Base-by-base conservation (phyloP, 305 asterid genomes). In the Solanum aculeatissimum region DNA sequence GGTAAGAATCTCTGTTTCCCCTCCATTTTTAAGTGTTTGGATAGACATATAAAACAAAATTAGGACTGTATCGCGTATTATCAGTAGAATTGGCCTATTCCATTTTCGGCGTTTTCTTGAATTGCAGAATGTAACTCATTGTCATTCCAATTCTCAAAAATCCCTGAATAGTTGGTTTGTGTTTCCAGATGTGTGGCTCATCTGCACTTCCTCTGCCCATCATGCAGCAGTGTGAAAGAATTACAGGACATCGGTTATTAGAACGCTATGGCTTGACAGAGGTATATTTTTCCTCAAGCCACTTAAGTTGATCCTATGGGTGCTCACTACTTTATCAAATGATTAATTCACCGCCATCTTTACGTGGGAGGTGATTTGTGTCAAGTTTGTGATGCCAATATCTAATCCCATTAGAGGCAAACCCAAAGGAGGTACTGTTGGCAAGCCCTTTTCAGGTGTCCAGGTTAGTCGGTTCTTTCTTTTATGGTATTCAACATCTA, bases 241-340 rank as follows among this genome's bases (percentile, higher is more conserved):
- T 96, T 89, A 96, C 98, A 0, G 95, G 97, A n/a, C 99, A 94
- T 89, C 88, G 88, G 54, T 93, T 96, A 82, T 89, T 96, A 83
- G 99, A 96, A 91, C 92, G 99, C 77, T 96, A 96, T 55, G 99
- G 99, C 89, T 93, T 96, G 99, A 94, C 99, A 12, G 99, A 96
- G 97, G 98, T 96, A 72, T 25, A 86, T 83, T 16, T 81, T 45
- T 78, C 77, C 18, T 79, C 83, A 70, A 49, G 42, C 19, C 27
- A 66, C 54, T 43, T 29, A 29, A 4, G 10, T 68, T 55, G 40
- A 35, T 80, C 18, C 18, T n/a, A 49, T 68, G 65, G 83, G 13
- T 3, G 21, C 82, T 80, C 70, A 65, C 83, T 29, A 35, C 81
- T 85, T 43, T 83, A 45, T 51, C 66, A 9, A 9, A 32, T 15